A percentile compares a stretch with the other conserved stretches of the same genome.
phyloP scores from a whole-genome alignment of 306 rosid genomes.

The Dalbergia cultrata region DNA sequence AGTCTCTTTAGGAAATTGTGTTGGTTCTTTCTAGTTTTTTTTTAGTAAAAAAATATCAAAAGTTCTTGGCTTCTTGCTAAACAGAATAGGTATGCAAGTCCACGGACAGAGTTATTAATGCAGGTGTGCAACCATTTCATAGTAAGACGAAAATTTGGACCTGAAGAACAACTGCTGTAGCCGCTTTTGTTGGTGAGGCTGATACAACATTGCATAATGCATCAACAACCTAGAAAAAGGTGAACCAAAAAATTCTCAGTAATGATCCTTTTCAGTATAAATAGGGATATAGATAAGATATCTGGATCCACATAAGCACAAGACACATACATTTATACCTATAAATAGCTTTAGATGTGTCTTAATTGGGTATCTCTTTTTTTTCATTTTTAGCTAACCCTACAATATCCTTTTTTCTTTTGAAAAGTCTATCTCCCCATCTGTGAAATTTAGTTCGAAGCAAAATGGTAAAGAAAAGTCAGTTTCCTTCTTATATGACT shows the following conservation, averaged over 20 bases:
- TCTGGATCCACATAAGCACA: slow-evolving; percentile 1
- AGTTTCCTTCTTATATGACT: not conserved
- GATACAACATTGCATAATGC: slow-evolving; percentile 97
- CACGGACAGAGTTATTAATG: slow-evolving; percentile 34
- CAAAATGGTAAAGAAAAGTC: not conserved
- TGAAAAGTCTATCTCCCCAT: not conserved
- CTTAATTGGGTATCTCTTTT: slow-evolving; percentile 4
- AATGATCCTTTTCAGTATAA: slow-evolving; percentile 17
- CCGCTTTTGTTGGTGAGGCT: slow-evolving; percentile 89
- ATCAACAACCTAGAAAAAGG: slow-evolving; percentile 79
- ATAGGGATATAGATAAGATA: slow-evolving; percentile 10
- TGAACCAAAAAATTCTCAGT: slow-evolving; percentile 38
- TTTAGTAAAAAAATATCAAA: not conserved
- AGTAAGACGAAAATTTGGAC: slow-evolving; percentile 57
- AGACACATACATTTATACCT: not conserved
- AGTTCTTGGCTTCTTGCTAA: slow-evolving; percentile 4
- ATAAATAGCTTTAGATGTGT: not conserved
- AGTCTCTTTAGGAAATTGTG: slow-evolving; percentile 18
- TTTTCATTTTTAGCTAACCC: slow-evolving; percentile 8
- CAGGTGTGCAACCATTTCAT: slow-evolving; percentile 30
- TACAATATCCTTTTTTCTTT: not conserved
- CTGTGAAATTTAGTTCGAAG: slow-evolving; percentile 2
- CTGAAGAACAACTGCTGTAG: slow-evolving; percentile 97
- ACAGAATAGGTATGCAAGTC: slow-evolving; percentile 36
- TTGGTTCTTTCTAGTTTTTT: not conserved